Conservation (phyloP, 306 rosid genomes). For the Hippophae tibetana region DNA sequence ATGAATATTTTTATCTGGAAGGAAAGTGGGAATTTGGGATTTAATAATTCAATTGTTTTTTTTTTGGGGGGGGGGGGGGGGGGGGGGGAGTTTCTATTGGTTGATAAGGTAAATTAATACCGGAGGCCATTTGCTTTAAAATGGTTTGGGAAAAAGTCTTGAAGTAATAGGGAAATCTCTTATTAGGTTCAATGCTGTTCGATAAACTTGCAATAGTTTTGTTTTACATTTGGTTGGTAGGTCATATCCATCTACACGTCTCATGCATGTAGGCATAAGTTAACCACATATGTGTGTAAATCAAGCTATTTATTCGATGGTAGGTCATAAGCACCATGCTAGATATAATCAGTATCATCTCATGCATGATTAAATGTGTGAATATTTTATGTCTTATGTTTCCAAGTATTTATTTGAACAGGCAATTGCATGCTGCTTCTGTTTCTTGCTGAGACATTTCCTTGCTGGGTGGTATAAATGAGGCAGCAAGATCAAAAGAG, state of each 20-base stretch:
- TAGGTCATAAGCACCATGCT: background rate
- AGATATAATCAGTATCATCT: background rate
- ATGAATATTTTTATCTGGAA: too few relatives aligned
- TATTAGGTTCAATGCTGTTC: background rate
- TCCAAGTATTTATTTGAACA: conserved; percentile 18
- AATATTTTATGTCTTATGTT: background rate
- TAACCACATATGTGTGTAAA: too few relatives aligned
- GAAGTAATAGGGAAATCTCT: background rate
- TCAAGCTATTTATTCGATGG: background rate
- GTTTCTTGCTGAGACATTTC: conserved; percentile 69
- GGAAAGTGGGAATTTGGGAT: too few relatives aligned
- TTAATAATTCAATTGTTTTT: too few relatives aligned
- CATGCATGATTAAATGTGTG: background rate
- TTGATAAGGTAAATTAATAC: too few relatives aligned
- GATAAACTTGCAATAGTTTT: too few relatives aligned
- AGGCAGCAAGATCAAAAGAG: conserved; percentile 13
- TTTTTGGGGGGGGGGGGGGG: too few relatives aligned
- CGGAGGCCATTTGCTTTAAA: background rate
- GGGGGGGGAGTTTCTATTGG: too few relatives aligned
- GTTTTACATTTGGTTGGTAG: too few relatives aligned
- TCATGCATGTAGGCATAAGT: too few relatives aligned
- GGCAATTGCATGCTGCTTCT: conserved; percentile 79
- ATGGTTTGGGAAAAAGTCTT: background rate
- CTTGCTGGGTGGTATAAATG: conserved; percentile 97
- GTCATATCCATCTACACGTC: too few relatives aligned